Evolutionary conservation across 306 rosid genomes (phyloP).

Genomic region (Cajanus cajan): DNA sequence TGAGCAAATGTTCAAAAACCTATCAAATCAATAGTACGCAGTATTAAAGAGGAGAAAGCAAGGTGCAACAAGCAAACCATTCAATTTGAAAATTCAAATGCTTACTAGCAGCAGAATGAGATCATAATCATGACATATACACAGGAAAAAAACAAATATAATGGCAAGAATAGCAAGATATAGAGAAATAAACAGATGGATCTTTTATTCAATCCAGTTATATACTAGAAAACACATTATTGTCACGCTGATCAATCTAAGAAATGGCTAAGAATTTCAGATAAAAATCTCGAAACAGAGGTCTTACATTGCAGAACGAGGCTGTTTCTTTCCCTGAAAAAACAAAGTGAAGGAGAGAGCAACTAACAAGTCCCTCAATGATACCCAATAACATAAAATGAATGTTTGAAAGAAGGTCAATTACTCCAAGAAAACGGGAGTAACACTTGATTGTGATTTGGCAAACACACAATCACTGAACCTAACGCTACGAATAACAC

Average conservation of each 20-base stretch:
- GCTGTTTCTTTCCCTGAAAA: background rate
- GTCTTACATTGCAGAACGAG: slow-evolving; percentile 31
- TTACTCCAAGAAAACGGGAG: slow-evolving; percentile 28
- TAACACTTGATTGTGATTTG: background rate
- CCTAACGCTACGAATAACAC: background rate
- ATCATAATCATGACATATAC: background rate
- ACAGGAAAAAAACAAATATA: background rate
- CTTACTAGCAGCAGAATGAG: background rate
- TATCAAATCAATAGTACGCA: background rate
- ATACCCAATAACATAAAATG: background rate
- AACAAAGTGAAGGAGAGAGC: slow-evolving; percentile 32
- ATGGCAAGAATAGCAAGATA: background rate
- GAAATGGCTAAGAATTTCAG: slow-evolving; percentile 36
- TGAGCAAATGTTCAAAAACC: background rate
- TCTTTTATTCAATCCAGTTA: slow-evolving; percentile 41
- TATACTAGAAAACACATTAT: slow-evolving; percentile 35
- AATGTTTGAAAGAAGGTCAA: background rate
- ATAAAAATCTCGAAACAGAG: slow-evolving; percentile 27
- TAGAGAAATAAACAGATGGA: slow-evolving; percentile 8
- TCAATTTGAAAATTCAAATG: background rate
- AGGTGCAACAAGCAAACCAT: background rate
- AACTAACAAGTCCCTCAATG: background rate
- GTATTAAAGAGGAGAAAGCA: background rate
- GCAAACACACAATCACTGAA: background rate
- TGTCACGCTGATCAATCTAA: slow-evolving; percentile 29